Evolutionary conservation across 345 rosid species (phyloP), one percentile per base, ranked within the genome.

Genomic region (Sapria himalayana): DNA sequence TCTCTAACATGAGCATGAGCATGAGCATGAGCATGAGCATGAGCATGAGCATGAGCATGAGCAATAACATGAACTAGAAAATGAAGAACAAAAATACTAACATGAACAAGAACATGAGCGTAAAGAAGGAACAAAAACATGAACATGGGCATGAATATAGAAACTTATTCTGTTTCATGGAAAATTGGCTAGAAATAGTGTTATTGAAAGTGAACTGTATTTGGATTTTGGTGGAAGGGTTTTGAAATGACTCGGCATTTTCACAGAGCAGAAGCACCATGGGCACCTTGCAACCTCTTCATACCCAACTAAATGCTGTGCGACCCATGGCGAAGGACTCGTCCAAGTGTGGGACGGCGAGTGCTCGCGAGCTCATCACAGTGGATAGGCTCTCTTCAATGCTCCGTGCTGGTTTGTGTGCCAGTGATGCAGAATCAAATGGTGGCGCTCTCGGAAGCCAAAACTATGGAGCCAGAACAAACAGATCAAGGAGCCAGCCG

Each of bases 391-490:
- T 53, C 46, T 70, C 48, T 8, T 58, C 80, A 4, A 71, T 70
- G 58, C 10, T 64, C 32, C 57, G 56, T 50, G 52, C 48, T 39
- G 65, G 65, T 13, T 62, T 66, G 60, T 53, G 20, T 48, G 39
- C 31, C 25, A 63, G 49, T 37, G 61, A 55, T 50, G 38, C 58
- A 12, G 58, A 46, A 60, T 55, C 64, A 23, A 56, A 38, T 22
- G 41, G 44, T n/a, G 71, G 70, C 60, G 41, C 62, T 25, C 55
- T 49, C 37, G 50, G 60, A 37, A 89, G 68, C 51, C 92, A 76
- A 48, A 73, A 72, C 56, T 67, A 73, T 23, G 82, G 71, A 27
- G 76, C 71, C 47, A 69, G 91, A 64, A 61, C 68, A 16, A 67
- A 48, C 58, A 66, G 57, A 50, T 46, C 55, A 12, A 66, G 55